Evolutionary conservation across 495 filamentous ascomycete species (phyloP), one percentile per base, ranked within the genome.

Genomic region (Elasticomyces elasticus): DNA sequence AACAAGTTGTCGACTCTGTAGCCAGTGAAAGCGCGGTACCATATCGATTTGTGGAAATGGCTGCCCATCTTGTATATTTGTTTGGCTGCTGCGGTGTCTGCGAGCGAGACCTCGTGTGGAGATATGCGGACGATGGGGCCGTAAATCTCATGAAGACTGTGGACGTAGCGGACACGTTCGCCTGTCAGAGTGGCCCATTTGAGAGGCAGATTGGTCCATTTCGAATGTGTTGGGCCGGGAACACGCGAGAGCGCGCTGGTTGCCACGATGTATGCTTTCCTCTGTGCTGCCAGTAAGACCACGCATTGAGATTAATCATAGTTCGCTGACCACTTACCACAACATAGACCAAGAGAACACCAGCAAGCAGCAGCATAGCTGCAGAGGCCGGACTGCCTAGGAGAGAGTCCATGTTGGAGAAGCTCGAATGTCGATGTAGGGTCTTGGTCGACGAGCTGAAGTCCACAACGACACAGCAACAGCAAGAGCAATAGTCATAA

Each of bases 21-120:
- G 3, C 52, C 43, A 5, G 44, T 49, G 11, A 61, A 43, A 12
- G 24, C 19, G n/a, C 20, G 17, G 31, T 61, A 61, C 48, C 47
- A 61, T 10, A 17, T 26, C 15, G 35, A 45, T 40, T 61, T 49
- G n/a, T 13, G 15, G 37, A 43, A n/a, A 33, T 23, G 58, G 48
- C 28, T 67, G 43, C 73, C 69, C 22, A 67, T 54, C 6, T 62
- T 63, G 56, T 75, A 67, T 19, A 76, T 75, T 31, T 68, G 64
- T 49, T 70, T 68, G 6, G 62, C 70, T 5, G 64, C 64, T 6
- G 46, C 28, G 1, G 62, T 41, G 37, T 75, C 70, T 50, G 66
- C 64, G 24, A 77, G 63, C 41, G 70, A 71, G 37, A 76, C 61
- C 27, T 69, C 63, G 4, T 49, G 48, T 4, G 70, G 70, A 24